phyloP scores from a whole-genome alignment of 225 moss, liverwort and hornwort species.

The Pseudoscleropodium purum region DNA sequence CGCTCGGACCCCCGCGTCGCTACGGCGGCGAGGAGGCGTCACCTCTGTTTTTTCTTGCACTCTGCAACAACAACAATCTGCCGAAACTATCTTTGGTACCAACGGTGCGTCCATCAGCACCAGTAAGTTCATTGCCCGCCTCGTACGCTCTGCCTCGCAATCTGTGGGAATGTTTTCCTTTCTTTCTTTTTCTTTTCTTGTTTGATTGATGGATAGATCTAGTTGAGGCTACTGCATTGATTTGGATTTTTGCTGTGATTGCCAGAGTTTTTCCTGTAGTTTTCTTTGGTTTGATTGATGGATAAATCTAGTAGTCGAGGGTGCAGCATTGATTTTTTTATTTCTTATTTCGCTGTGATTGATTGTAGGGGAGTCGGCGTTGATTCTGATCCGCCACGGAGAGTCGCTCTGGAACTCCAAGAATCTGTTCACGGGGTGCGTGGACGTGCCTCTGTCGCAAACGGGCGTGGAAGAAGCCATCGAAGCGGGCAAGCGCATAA shows the following conservation, averaged over 20 bases:
- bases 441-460: conserved; percentile 83
- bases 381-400: conserved; percentile 90
- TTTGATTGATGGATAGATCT: neutral
- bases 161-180: neutral
- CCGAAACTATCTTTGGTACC: neutral
- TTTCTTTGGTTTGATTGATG: neutral
- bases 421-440: conserved; percentile 93
- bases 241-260: neutral
- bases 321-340: neutral
- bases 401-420: conserved; percentile 96
- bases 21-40: neutral
- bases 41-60: conserved; percentile 1
- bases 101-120: conserved; percentile 13
- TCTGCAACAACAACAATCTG: conserved; percentile 24
- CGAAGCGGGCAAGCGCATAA: conserved; percentile 79
- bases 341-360: neutral
- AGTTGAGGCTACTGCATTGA: neutral
- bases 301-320: neutral
- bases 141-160: neutral
- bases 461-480: conserved; percentile 80
- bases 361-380: conserved; percentile 60
- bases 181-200: neutral
- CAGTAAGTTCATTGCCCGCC: neutral
- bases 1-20: neutral
- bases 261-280: neutral